Evolutionary conservation across 345 rosid species (phyloP).

Genomic region (Eucalyptus tenuipes): DNA sequence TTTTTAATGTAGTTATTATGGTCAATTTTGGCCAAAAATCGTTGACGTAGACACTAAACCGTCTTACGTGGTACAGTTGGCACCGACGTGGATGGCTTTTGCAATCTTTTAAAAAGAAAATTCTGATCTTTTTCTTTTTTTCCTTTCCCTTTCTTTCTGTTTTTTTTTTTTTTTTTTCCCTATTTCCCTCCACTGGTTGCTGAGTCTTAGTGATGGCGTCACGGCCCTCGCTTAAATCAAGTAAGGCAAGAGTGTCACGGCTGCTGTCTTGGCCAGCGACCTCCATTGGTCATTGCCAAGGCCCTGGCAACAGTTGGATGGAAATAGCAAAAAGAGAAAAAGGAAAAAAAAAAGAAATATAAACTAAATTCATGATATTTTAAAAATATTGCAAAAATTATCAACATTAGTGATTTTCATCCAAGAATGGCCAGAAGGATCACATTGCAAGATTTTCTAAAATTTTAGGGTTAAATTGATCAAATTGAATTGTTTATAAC

Average conservation of each 20-base stretch:
- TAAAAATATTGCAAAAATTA: too few relatives aligned
- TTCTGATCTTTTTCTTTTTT: not conserved
- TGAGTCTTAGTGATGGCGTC: not conserved
- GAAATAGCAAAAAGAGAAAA: not conserved
- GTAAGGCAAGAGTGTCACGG: not conserved
- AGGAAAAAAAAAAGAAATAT: fast-evolving
- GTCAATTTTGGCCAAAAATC: fast-evolving
- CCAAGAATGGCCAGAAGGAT: not conserved
- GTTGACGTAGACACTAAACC: fast-evolving
- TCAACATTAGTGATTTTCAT: not conserved
- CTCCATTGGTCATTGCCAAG: not conserved
- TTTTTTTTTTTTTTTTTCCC: not conserved
- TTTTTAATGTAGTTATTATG: not conserved
- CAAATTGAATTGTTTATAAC: not conserved
- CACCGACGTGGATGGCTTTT: fast-evolving
- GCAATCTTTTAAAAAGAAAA: not conserved
- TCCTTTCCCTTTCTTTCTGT: not conserved
- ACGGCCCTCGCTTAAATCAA: not conserved
- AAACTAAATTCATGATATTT: not conserved
- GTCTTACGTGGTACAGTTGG: fast-evolving
- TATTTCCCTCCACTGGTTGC: fast-evolving
- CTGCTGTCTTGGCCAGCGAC: not conserved
- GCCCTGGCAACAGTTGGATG: not conserved
- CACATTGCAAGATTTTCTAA: not conserved
- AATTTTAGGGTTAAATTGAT: not conserved